These are phyloP conservation scores for Amaranthus tricolor DNA, from an alignment of 179 eudicot species.

Conservation along the genomic window DNA sequence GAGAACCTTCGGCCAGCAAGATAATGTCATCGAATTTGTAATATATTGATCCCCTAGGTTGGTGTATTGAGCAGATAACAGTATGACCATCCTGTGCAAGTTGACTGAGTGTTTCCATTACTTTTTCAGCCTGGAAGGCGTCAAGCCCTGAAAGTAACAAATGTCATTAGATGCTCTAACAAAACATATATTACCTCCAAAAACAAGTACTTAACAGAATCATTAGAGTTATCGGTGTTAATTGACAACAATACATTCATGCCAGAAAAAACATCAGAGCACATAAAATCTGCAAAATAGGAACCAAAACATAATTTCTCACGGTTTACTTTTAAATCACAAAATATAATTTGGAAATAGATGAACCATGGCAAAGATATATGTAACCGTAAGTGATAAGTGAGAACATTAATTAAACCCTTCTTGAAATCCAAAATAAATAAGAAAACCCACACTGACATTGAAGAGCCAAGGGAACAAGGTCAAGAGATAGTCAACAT, in stretches of 20 bases:
- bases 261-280: background rate
- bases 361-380: background rate
- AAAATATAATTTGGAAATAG: background rate
- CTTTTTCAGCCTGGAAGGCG: slow-evolving; percentile 98
- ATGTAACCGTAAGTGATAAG: background rate
- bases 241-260: background rate
- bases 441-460: background rate
- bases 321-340: background rate
- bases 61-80: slow-evolving; percentile 98
- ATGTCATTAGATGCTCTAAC: background rate
- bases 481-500: background rate
- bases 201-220: background rate
- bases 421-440: background rate
- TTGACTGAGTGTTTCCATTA: slow-evolving; percentile 91
- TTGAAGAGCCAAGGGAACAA: background rate
- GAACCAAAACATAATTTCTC: background rate
- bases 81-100: slow-evolving; percentile 98
- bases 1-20: slow-evolving; percentile 79
- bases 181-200: background rate
- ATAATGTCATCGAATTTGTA: slow-evolving; percentile 92
- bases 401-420: background rate
- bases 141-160: slow-evolving; percentile 74
- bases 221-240: background rate
- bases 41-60: slow-evolving; percentile 95
- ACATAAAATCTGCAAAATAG: background rate